A percentile compares a stretch with the other conserved stretches of the same genome.
Conservation (phyloP, 768 basidiomycete species). For the Rhizopogon vesiculosus region DNA sequence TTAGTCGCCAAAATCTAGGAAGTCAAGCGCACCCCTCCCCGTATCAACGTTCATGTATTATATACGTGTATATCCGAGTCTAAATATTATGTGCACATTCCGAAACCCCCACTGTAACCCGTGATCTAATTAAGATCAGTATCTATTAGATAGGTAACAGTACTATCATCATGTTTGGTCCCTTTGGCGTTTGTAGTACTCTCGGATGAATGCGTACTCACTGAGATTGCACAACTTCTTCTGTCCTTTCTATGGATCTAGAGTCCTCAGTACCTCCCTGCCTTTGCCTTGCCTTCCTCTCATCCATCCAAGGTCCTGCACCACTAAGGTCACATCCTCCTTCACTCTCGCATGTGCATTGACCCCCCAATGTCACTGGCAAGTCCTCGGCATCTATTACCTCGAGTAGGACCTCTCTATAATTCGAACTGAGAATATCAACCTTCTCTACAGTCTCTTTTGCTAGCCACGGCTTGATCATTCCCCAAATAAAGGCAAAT, state of each 20-base stretch:
- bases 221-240: neutral
- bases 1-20: neutral
- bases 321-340: conserved; percentile 61
- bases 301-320: conserved; percentile 70
- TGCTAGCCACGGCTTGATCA: conserved; percentile 68
- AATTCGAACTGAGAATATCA: conserved; percentile 59
- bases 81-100: neutral
- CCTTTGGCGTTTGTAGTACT: neutral
- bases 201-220: neutral
- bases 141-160: neutral
- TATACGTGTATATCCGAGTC: neutral
- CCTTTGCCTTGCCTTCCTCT: conserved; percentile 30
- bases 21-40: too few relatives aligned
- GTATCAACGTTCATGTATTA: neutral
- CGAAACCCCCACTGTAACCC: neutral
- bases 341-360: conserved; percentile 50
- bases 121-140: neutral
- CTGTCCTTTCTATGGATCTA: neutral
- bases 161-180: neutral
- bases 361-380: conserved; percentile 58
- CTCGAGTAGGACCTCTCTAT: conserved; percentile 49
- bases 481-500: conserved; percentile 68
- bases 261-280: neutral
- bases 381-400: conserved; percentile 61
- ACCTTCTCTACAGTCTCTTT: conserved; percentile 70